These are phyloP conservation scores for Pilatotrama ljubarskyi DNA, from an alignment of 768 basidiomycete species.

Conservation along the genomic window DNA sequence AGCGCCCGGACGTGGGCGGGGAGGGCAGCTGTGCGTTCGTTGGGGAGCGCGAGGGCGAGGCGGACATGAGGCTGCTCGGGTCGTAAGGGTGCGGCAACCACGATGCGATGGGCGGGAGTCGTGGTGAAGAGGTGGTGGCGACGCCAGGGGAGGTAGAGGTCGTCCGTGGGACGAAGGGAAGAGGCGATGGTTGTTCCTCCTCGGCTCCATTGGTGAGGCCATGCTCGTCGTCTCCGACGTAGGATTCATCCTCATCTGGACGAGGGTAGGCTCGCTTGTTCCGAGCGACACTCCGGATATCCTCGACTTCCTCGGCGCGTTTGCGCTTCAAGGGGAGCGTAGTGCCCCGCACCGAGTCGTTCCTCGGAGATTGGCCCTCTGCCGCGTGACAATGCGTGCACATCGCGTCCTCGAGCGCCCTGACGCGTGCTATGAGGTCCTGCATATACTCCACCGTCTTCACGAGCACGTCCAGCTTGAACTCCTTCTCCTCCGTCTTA, in stretches of 20 bases:
- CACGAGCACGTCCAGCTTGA: slow-evolving; percentile 89
- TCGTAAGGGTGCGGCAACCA: slow-evolving; percentile 52
- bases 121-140: slow-evolving; percentile 31
- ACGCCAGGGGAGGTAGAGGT: background rate
- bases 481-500: slow-evolving; percentile 76
- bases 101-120: slow-evolving; percentile 67
- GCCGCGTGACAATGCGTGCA: slow-evolving; percentile 12
- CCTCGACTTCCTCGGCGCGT: slow-evolving; percentile 13
- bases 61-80: slow-evolving; percentile 27
- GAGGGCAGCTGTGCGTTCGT: slow-evolving; percentile 35
- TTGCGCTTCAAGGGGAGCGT: slow-evolving; percentile 25
- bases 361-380: background rate
- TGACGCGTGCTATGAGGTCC: slow-evolving; percentile 61
- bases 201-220: slow-evolving; percentile 18
- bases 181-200: slow-evolving; percentile 26
- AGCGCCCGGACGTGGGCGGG: slow-evolving; percentile 36
- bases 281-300: background rate
- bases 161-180: slow-evolving; percentile 11
- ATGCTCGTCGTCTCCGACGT: slow-evolving; percentile 24
- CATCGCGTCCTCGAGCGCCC: slow-evolving; percentile 33
- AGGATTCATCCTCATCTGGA: slow-evolving; percentile 17
- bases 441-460: slow-evolving; percentile 79
- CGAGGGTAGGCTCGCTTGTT: slow-evolving; percentile 1
- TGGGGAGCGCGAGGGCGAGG: slow-evolving; percentile 13
- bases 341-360: background rate